phyloP scores from a whole-genome alignment of 306 rosid genomes.

The Oemleria cerasiformis region DNA sequence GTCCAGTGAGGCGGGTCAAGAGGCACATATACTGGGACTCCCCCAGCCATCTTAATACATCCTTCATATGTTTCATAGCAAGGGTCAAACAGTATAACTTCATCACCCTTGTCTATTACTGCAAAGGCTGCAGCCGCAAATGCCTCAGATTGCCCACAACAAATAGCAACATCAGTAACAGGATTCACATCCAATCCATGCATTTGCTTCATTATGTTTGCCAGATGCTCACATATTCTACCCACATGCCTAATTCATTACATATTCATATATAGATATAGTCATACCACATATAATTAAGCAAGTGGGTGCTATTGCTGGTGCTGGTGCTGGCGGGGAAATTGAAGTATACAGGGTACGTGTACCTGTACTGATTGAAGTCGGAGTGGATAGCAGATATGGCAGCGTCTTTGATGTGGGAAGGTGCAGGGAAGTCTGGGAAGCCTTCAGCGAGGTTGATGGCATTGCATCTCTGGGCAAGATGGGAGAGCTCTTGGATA shows the following conservation, averaged over 20 bases:
- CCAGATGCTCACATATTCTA: constrained; percentile 66
- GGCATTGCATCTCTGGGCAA: constrained; percentile 70
- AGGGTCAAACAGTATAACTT: constrained; percentile 72
- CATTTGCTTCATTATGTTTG: constrained; percentile 43
- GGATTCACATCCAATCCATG: constrained; percentile 76
- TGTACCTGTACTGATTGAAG: constrained; percentile 71
- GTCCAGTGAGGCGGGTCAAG: constrained; percentile 89
- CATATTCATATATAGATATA: too few species aligned
- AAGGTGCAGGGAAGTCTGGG: constrained; percentile 83
- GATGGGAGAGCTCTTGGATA: constrained; percentile 72
- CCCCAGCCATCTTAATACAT: constrained; percentile 64
- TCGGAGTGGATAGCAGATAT: constrained; percentile 71
- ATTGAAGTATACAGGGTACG: background rate
- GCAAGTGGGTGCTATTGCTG: too few species aligned
- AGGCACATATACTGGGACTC: constrained; percentile 61
- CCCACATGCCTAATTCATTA: constrained; percentile 59
- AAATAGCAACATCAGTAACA: constrained; percentile 67
- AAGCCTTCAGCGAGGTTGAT: constrained; percentile 90
- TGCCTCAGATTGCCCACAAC: constrained; percentile 87
- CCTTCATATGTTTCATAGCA: constrained; percentile 64
- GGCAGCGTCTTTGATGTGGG: constrained; percentile 62
- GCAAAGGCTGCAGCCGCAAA: constrained; percentile 75
- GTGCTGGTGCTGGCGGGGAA: too few species aligned
- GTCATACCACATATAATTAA: too few species aligned
- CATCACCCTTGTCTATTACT: constrained; percentile 79